Evolutionary conservation across 1,284 basidiomycete species (phyloP), one percentile per base, ranked within the genome.

Genomic region (Cutaneotrichosporon spelunceum): DNA sequence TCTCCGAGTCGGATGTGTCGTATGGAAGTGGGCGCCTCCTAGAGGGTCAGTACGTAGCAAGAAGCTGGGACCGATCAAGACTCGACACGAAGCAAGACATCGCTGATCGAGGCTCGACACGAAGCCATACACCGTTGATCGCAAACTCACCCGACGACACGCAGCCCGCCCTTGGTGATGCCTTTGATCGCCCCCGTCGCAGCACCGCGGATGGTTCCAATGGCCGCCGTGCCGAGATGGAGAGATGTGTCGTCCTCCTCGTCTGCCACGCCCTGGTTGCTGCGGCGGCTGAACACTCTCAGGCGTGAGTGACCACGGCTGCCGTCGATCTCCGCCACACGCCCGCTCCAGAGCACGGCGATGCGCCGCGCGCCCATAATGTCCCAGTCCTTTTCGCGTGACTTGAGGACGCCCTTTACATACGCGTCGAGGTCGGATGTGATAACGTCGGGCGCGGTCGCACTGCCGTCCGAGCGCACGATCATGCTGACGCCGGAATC

Each of bases 361-460:
- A 78, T 60, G 16, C 71, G 61, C n/a, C 75, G 63, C 4, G 73
- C 74, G 14, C 76, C 76, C 63, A 76, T 72, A 14, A 69, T 36
- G 56, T 74, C 74, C 72, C 72, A 72, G 49, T 78, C 76, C 56
- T 73, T 74, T 36, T 78, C 74, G 16, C 72, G 59, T 26, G 66
- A 68, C 59, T 72, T 74, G 55, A 75, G 64, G n/a, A 78, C 66
- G 3, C 72, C 70, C 36, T 66, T 69, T 26, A 66, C 69, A 63
- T 78, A 78, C 56, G 74, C 49, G 24, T 77, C 73, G n/a, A 77
- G 68, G 59, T 75, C 69, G 16, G 66, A 70, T 0, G 75, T 77
- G 49, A 77, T 74, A 14, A 72, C 67, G 61, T 77, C 73, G 8
- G 75, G 75, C 9, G 72, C 53, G 72, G 75, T 30, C 72, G 66